Conservation (phyloP, 129 eudicot genomes). For the Dittrichia graveolens region DNA sequence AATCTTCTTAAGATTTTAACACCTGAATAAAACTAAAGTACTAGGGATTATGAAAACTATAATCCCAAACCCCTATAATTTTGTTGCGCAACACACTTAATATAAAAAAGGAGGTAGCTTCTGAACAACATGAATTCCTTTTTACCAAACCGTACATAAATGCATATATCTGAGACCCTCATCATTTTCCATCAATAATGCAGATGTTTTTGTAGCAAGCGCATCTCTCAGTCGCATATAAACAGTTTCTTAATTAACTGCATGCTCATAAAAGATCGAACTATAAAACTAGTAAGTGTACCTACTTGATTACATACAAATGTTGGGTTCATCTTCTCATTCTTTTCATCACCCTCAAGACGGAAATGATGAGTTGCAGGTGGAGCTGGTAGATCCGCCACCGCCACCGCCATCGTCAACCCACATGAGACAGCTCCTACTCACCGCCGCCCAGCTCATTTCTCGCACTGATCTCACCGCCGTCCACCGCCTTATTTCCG, state of each 20-base stretch:
- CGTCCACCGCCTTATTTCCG: constrained; percentile 66
- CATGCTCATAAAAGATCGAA: neutral
- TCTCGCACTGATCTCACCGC: constrained; percentile 65
- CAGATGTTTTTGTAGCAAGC: no score
- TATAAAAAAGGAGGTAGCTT: no score
- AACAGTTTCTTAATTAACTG: neutral
- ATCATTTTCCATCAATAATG: no score
- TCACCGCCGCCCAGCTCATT: constrained; percentile 75
- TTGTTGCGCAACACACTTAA: no score
- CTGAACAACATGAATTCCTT: no score
- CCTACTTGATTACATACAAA: constrained; percentile 2
- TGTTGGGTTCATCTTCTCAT: constrained; percentile 42
- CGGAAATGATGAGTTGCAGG: constrained; percentile 18
- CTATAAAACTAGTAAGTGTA: neutral
- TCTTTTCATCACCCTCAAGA: constrained; percentile 8
- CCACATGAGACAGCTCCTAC: constrained; percentile 66
- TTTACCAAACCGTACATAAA: no score
- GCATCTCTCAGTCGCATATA: no score
- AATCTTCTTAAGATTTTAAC: no score
- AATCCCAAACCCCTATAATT: no score
- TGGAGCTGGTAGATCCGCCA: constrained; percentile 11
- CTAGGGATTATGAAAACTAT: no score
- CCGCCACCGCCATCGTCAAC: constrained; percentile 27
- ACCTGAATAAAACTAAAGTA: no score
- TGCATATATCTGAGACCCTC: no score